These are phyloP conservation scores for Taphrina flavorubra DNA, from an alignment of 1,139 yeast genomes.

Conservation along the genomic window DNA sequence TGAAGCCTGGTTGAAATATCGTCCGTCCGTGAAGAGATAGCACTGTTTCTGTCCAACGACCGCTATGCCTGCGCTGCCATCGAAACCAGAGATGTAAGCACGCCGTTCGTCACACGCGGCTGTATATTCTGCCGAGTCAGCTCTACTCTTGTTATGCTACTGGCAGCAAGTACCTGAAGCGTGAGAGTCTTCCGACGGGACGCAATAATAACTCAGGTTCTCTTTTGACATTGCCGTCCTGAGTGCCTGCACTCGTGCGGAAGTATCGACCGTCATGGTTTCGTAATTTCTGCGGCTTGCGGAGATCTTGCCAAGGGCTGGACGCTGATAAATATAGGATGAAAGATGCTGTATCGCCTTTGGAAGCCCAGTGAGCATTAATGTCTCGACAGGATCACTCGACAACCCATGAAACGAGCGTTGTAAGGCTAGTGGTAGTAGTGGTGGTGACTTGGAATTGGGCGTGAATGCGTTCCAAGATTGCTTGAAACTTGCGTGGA, in stretches of 20 bases:
- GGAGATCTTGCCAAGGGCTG: no score
- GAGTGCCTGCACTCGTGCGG: constrained; percentile 59
- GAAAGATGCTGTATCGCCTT: no score
- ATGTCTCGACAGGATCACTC: not conserved
- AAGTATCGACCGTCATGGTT: constrained; percentile 45
- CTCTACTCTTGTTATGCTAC: not conserved
- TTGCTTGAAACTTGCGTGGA: not conserved
- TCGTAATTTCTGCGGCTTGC: not conserved
- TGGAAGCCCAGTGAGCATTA: not conserved
- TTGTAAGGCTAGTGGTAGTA: not conserved
- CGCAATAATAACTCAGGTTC: constrained; percentile 70
- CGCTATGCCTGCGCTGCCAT: constrained; percentile 96
- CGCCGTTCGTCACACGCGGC: constrained; percentile 44
- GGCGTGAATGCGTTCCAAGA: not conserved
- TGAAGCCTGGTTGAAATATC: constrained; percentile 89
- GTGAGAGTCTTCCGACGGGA: constrained; percentile 34
- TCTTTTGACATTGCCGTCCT: constrained; percentile 69
- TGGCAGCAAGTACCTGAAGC: constrained; percentile 20
- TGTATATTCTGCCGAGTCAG: constrained; percentile 42
- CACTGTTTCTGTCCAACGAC: constrained; percentile 77
- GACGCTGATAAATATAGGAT: no score
- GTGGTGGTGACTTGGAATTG: not conserved
- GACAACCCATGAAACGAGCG: no score
- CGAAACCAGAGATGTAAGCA: constrained; percentile 61
- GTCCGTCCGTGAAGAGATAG: constrained; percentile 88